Evolutionary conservation across 441 rosid species (phyloP).

Genomic region (Dalechampia spathulata): DNA sequence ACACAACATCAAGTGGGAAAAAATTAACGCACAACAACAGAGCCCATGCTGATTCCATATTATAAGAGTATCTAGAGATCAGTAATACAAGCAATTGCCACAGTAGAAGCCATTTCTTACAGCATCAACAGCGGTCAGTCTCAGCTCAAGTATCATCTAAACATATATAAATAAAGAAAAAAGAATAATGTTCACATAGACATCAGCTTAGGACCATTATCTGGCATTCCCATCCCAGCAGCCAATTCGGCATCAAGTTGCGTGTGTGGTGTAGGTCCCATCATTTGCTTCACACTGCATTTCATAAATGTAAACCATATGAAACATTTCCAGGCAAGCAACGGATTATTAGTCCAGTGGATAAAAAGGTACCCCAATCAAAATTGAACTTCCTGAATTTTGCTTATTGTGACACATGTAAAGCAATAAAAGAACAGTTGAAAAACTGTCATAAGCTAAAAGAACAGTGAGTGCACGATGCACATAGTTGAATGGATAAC

Average conservation of each 20-base stretch:
- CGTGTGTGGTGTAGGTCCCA: slow-evolving; percentile 78
- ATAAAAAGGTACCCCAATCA: not conserved
- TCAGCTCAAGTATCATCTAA: slow-evolving; percentile 6
- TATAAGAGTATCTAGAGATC: no score
- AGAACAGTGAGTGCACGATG: no score
- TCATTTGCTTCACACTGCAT: slow-evolving; percentile 70
- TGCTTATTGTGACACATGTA: not conserved
- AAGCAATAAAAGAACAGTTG: not conserved
- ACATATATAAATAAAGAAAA: slow-evolving; percentile 1
- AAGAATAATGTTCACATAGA: slow-evolving; percentile 32
- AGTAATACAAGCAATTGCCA: not conserved
- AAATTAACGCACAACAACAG: not conserved
- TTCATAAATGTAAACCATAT: slow-evolving; percentile 7
- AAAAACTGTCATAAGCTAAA: no score
- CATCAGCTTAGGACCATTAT: slow-evolving; percentile 88
- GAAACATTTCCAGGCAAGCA: not conserved
- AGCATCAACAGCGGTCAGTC: slow-evolving; percentile 11
- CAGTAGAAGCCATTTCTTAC: slow-evolving; percentile 2
- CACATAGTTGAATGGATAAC: no score
- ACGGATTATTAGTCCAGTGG: not conserved
- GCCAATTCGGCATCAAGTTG: slow-evolving; percentile 96
- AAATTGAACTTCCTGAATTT: not conserved
- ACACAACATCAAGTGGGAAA: not conserved
- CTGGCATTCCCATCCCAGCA: slow-evolving; percentile 96
- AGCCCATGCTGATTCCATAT: not conserved